Conservation (phyloP, 306 rosid genomes). For the Quercus agrifolia region DNA sequence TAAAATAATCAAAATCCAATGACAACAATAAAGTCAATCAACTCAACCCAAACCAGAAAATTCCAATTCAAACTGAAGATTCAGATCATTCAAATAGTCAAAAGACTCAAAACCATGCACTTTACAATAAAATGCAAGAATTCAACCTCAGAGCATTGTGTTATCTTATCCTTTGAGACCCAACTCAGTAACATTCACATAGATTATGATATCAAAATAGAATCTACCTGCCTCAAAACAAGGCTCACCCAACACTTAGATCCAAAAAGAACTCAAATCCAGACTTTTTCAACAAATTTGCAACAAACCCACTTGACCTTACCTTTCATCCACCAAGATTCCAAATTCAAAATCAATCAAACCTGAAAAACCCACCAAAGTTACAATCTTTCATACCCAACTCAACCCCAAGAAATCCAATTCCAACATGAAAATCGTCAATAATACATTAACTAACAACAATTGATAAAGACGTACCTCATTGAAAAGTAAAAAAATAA, state of each 20-base stretch:
- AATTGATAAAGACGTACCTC: neutral
- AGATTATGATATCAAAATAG: neutral
- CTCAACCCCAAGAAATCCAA: neutral
- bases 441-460: neutral
- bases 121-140: slow-evolving; percentile 2
- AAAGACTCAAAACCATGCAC: neutral
- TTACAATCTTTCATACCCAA: slow-evolving; percentile 16
- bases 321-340: slow-evolving; percentile 4
- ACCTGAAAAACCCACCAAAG: slow-evolving; percentile 19
- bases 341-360: slow-evolving; percentile 7
- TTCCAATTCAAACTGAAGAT: slow-evolving; percentile 12
- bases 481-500: slow-evolving; percentile 6
- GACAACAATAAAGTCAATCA: slow-evolving; percentile 3
- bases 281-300: slow-evolving; percentile 8
- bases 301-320: neutral
- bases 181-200: neutral
- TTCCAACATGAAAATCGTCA: neutral
- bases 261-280: slow-evolving; percentile 16
- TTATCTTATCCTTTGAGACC: slow-evolving; percentile 1
- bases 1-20: slow-evolving; percentile 17
- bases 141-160: slow-evolving; percentile 20
- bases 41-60: slow-evolving; percentile 18
- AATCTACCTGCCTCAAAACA: slow-evolving; percentile 14
- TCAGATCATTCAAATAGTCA: neutral
- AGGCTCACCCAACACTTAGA: slow-evolving; percentile 14